phyloP scores from a whole-genome alignment of 306 rosid genomes.

The Cucurbita pepo region DNA sequence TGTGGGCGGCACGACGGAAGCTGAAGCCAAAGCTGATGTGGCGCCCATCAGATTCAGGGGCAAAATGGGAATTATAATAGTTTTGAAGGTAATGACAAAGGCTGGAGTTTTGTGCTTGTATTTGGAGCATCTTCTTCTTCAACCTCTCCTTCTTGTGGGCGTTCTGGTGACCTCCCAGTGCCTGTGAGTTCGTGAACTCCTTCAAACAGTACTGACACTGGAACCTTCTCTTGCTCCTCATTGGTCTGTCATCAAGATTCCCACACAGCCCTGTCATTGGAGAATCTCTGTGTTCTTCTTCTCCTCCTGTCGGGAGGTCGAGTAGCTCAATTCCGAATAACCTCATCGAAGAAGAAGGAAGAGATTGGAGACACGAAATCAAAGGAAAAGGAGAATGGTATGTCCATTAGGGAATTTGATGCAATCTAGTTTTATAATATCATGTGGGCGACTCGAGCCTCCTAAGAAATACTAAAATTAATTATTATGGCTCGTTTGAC shows the following conservation, averaged over 20 bases:
- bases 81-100: constrained; percentile 27
- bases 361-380: not conserved
- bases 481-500: too few relatives aligned
- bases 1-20: too few relatives aligned
- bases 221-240: constrained; percentile 18
- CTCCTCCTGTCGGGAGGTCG: not conserved
- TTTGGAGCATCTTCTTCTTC: constrained; percentile 79
- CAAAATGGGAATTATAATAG: constrained; percentile 11
- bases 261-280: constrained; percentile 25
- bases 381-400: not conserved
- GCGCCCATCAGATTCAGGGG: constrained; percentile 40
- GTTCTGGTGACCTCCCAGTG: constrained; percentile 89
- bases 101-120: constrained; percentile 57
- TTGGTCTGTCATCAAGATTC: constrained; percentile 44
- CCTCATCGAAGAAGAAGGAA: constrained; percentile 11
- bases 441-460: too few relatives aligned
- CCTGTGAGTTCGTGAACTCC: constrained; percentile 80
- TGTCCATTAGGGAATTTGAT: not conserved
- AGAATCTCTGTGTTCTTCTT: not conserved
- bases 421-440: too few relatives aligned
- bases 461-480: too few relatives aligned
- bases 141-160: constrained; percentile 91
- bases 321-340: constrained; percentile 71
- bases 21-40: not conserved
- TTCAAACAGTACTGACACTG: constrained; percentile 80